A percentile compares a stretch with the other conserved stretches of the same genome.
phyloP scores from a whole-genome alignment of 2,329 filamentous ascomycete genomes.

The Balansia obtecta region DNA sequence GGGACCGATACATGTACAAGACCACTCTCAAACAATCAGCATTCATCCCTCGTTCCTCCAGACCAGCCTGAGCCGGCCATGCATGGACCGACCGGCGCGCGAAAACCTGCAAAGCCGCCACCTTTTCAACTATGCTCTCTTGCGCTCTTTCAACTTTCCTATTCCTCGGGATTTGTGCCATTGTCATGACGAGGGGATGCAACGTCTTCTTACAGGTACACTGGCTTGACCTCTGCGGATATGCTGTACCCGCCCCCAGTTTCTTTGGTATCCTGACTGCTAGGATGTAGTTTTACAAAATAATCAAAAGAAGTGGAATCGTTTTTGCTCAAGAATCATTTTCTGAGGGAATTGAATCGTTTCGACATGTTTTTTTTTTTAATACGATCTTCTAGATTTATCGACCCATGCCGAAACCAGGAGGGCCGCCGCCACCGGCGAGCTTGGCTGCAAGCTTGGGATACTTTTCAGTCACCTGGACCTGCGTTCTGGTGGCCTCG shows the following conservation, averaged over 20 bases:
- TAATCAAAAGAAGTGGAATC: not conserved
- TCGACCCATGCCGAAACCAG: constrained; percentile 24
- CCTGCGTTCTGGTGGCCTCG: constrained; percentile 89
- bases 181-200: not conserved
- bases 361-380: too few species aligned
- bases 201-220: not conserved
- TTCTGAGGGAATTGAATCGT: not conserved
- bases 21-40: not conserved
- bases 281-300: not conserved
- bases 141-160: not conserved
- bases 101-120: not conserved
- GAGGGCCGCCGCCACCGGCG: constrained; percentile 23
- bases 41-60: not conserved
- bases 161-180: not conserved
- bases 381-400: constrained; percentile 11
- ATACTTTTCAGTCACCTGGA: constrained; percentile 83
- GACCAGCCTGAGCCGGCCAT: not conserved
- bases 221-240: not conserved
- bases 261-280: not conserved
- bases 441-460: constrained; percentile 66
- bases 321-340: not conserved
- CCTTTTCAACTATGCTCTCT: not conserved
- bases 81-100: too few species aligned
- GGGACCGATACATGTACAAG: constrained; percentile 8
- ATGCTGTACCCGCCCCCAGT: not conserved